phyloP scores from a whole-genome alignment of 2,329 filamentous ascomycete genomes.

The Aureobasidium melanogenum region DNA sequence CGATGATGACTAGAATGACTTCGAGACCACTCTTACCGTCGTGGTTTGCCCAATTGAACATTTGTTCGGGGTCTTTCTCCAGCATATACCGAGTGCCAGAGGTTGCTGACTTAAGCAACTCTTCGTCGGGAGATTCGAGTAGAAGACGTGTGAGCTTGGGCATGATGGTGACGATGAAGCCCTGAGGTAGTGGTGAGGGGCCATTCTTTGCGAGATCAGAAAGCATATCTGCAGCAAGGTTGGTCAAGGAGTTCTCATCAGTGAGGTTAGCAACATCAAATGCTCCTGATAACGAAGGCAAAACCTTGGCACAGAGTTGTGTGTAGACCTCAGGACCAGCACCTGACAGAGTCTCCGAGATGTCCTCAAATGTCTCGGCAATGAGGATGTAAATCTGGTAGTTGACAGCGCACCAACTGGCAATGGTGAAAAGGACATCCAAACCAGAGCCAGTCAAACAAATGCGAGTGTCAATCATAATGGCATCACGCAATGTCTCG shows the following conservation, averaged over 20 bases:
- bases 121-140: conserved; percentile 75
- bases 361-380: conserved; percentile 83
- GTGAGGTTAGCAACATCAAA: conserved; percentile 84
- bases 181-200: conserved; percentile 72
- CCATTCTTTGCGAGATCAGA: conserved; percentile 74
- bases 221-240: conserved; percentile 77
- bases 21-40: conserved; percentile 77
- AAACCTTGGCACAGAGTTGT: conserved; percentile 71
- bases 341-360: conserved; percentile 61
- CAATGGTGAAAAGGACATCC: conserved; percentile 78
- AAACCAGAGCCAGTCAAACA: conserved; percentile 69
- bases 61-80: conserved; percentile 78
- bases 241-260: conserved; percentile 74
- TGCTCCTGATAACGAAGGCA: conserved; percentile 79
- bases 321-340: conserved; percentile 60
- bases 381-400: conserved; percentile 86
- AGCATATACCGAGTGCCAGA: conserved; percentile 84
- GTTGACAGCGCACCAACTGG: conserved; percentile 78
- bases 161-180: conserved; percentile 76
- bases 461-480: conserved; percentile 67
- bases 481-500: conserved; percentile 74
- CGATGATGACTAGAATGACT: conserved; percentile 82
- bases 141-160: conserved; percentile 79
- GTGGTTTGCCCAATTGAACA: conserved; percentile 75
- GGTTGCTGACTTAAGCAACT: conserved; percentile 78